These are phyloP conservation scores for Boletales sp. DNA, from an alignment of 768 basidiomycete species.

Conservation along the genomic window DNA sequence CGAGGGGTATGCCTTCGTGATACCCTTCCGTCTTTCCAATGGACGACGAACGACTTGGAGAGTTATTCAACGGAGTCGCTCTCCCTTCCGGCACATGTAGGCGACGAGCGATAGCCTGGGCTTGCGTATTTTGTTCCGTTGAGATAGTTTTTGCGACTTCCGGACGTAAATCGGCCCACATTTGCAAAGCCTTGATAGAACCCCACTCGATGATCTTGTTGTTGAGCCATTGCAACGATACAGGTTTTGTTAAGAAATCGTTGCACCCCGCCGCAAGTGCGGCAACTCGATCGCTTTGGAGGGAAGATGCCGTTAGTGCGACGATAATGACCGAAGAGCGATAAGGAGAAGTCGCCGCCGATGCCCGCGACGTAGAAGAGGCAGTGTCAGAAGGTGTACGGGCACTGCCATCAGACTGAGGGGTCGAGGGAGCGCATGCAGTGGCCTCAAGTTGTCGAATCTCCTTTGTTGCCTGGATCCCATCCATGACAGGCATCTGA, in stretches of 20 bases:
- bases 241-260: conserved; percentile 97
- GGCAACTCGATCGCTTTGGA: conserved; percentile 92
- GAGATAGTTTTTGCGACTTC: conserved; percentile 49
- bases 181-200: conserved; percentile 89
- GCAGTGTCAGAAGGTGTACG: conserved; percentile 54
- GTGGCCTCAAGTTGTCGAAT: conserved; percentile 83
- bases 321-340: conserved; percentile 97
- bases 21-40: conserved; percentile 22
- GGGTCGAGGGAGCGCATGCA: conserved; percentile 66
- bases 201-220: conserved; percentile 99
- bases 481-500: conserved; percentile 99
- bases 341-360: conserved; percentile 55
- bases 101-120: conserved; percentile 43
- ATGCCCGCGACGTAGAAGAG: conserved; percentile 43
- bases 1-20: conserved; percentile 15
- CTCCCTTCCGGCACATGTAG: conserved; percentile 49
- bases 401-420: conserved; percentile 46
- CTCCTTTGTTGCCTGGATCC: conserved; percentile 94
- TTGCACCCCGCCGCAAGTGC: conserved; percentile 99
- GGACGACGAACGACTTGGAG: conserved; percentile 39
- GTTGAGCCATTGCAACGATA: conserved; percentile 92
- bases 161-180: conserved; percentile 83
- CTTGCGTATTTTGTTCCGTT: conserved; percentile 44
- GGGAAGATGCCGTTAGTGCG: conserved; percentile 93
- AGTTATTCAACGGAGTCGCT: conserved; percentile 31